Base-by-base conservation (phyloP, 768 basidiomycete genomes). In the Lactifluus subvellereus region DNA sequence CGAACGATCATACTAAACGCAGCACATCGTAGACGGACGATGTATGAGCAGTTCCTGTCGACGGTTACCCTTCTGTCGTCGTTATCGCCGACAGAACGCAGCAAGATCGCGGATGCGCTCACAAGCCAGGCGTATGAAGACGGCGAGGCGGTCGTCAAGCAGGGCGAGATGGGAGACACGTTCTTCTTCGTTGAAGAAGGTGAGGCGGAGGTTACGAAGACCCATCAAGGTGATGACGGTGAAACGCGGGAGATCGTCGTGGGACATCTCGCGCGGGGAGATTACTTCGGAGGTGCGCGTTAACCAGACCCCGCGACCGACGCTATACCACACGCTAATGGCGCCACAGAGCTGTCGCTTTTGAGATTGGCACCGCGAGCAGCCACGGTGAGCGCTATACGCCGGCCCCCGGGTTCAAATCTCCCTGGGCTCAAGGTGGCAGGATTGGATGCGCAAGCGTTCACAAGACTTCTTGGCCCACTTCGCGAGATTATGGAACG, bases 161-260 rank as follows among this genome's bases (percentile, higher is more conserved):
- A 98, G 74, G 96, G 96, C 59, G 97, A 99, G 67, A 86, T 91
- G 77, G 96, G 97, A 8, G 93, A 96, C 70, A 94, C 92, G 42
- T 98, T 98, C 78, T 99, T 94, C 80, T 94, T 99, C 66, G 86
- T 99, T 37, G 97, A 98, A 73, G 92, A 92, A 69, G 96, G 96
- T 18, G 86, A 90, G 67, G 96, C 96, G 2, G 78, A 85, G 53
- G 94, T 92, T 0, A 89, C 89, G 50, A 95, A 97, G 77, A 77
- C 78, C 50, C 84, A 86, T 61, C 78, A 79, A 61, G 77, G 74
- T 43, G 85, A 83, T 18, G 81, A 82, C 51, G 87, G 83, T 0
- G 79, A 83, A 51, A 72, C 76, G 72, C 80, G 78, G 32, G 86
- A 90, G 69, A 80, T 91, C 54, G 76, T 82, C 14, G 90, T 98